Percentiles rank a stretch among this genome's conserved stretches.
Conservation (phyloP, 2,329 filamentous ascomycete genomes). For the Penicillium rolfsii region DNA sequence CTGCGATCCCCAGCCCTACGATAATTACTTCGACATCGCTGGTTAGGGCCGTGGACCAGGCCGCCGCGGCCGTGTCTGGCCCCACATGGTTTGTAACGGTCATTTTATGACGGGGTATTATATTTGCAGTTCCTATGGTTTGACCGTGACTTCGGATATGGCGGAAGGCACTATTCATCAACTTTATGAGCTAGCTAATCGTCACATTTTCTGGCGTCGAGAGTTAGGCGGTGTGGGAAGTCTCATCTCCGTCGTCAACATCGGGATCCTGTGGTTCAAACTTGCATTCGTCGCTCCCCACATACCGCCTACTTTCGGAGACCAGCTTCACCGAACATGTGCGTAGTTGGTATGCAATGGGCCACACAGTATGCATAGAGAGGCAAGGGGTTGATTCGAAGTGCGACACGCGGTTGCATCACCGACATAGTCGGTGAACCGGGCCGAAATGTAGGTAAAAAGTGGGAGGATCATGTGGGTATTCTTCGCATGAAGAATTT, state of each 20-base stretch:
- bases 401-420: background rate
- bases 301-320: background rate
- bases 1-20: constrained; percentile 41
- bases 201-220: background rate
- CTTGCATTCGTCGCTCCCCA: background rate
- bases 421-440: background rate
- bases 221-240: background rate
- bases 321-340: background rate
- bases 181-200: background rate
- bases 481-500: background rate
- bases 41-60: background rate
- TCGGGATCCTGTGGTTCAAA: background rate
- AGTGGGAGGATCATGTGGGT: background rate
- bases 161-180: background rate
- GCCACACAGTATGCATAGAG: background rate
- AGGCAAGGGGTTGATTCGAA: background rate
- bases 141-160: background rate
- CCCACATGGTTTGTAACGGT: background rate
- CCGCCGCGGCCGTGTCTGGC: background rate
- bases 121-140: background rate
- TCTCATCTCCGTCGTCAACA: background rate
- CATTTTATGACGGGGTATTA: background rate
- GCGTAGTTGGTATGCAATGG: background rate
- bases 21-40: constrained; percentile 1
- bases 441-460: background rate